Percentiles rank a stretch among this genome's conserved stretches.
These are phyloP conservation scores for Tuber microsphaerosporum DNA, from an alignment of 495 filamentous ascomycete genomes.

Conservation along the genomic window DNA sequence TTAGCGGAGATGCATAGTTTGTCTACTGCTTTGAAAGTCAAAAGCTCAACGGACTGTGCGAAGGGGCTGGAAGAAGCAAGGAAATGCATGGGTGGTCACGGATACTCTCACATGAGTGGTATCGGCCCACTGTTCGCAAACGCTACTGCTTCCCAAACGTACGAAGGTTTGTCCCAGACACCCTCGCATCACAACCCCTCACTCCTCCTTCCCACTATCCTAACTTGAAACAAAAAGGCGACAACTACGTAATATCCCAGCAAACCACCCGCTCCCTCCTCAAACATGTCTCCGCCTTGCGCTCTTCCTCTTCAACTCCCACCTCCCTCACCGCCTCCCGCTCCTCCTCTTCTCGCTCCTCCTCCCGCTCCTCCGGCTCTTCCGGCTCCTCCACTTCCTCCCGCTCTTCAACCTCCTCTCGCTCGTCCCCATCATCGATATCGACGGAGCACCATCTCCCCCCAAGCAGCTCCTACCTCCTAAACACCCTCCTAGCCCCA, in stretches of 20 bases:
- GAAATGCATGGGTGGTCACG: slow-evolving; percentile 67
- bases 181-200: not conserved
- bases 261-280: slow-evolving; percentile 63
- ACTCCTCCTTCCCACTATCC: slow-evolving; percentile 5
- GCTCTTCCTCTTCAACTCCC: slow-evolving; percentile 1
- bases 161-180: slow-evolving; percentile 43
- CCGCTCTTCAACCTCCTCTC: not conserved
- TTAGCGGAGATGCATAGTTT: slow-evolving; percentile 67
- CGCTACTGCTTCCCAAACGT: slow-evolving; percentile 62
- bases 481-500: slow-evolving; percentile 20
- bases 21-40: slow-evolving; percentile 65
- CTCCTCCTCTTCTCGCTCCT: not conserved
- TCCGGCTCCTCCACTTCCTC: not conserved
- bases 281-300: slow-evolving; percentile 35
- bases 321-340: slow-evolving; percentile 10
- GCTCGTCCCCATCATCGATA: not conserved
- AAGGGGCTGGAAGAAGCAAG: slow-evolving; percentile 65
- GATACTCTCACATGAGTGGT: slow-evolving; percentile 62
- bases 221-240: slow-evolving; percentile 48
- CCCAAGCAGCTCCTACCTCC: slow-evolving; percentile 24
- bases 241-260: slow-evolving; percentile 73
- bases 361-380: not conserved
- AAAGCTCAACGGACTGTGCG: slow-evolving; percentile 59
- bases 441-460: slow-evolving; percentile 5
- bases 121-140: slow-evolving; percentile 63